These are phyloP conservation scores for Cutaneotrichosporon sp. DNA, from an alignment of 1,284 basidiomycete species.

Conservation along the genomic window DNA sequence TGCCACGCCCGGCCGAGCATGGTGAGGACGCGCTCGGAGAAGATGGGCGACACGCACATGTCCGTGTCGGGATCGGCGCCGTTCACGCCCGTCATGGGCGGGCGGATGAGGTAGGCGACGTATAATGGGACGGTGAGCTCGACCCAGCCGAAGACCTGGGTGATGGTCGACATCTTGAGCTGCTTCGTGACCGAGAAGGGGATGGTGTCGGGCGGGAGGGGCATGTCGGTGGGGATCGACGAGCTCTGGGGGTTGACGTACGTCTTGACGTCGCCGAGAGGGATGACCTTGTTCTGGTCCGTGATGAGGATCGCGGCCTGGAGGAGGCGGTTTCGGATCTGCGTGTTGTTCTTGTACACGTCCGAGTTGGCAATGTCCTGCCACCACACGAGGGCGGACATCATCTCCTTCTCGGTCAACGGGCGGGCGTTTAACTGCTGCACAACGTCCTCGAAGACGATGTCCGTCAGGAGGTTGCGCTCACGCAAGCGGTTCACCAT, in stretches of 20 bases:
- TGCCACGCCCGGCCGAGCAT: slow-evolving; percentile 77
- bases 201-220: slow-evolving; percentile 75
- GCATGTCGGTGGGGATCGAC: slow-evolving; percentile 78
- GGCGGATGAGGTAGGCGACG: slow-evolving; percentile 66
- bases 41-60: slow-evolving; percentile 67
- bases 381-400: slow-evolving; percentile 90
- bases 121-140: slow-evolving; percentile 79
- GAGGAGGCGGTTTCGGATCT: slow-evolving; percentile 63
- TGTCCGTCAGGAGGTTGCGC: slow-evolving; percentile 73
- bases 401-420: slow-evolving; percentile 71
- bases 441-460: slow-evolving; percentile 83
- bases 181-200: slow-evolving; percentile 69
- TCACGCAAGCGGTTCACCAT: slow-evolving; percentile 70
- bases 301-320: slow-evolving; percentile 67
- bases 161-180: slow-evolving; percentile 57
- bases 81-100: slow-evolving; percentile 55
- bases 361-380: slow-evolving; percentile 61
- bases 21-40: slow-evolving; percentile 79
- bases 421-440: slow-evolving; percentile 73
- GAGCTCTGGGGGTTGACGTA: slow-evolving; percentile 70
- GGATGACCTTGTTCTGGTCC: slow-evolving; percentile 60
- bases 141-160: slow-evolving; percentile 70
- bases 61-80: slow-evolving; percentile 62
- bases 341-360: slow-evolving; percentile 51
- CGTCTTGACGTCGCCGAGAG: slow-evolving; percentile 68